Base-by-base conservation (phyloP, 2,329 filamentous ascomycete species). In the Fusarium transvaalense region DNA sequence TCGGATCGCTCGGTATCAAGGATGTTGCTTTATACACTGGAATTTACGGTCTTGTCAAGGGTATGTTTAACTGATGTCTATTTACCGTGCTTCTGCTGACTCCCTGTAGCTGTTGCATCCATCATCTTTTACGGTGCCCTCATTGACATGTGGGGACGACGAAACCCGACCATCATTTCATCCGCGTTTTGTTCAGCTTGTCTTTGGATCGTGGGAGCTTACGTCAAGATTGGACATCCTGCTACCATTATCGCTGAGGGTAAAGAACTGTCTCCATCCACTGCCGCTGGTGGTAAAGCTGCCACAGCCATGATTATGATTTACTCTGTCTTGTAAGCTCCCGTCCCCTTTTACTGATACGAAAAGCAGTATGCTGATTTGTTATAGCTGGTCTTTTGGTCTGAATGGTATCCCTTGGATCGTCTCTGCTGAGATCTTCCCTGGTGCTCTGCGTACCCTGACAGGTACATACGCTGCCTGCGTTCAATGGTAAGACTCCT, bases 221-320 rank as follows among this genome's bases (percentile, higher is more conserved):
- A 86, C 62, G 84, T 87, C 38, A 83, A 84, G 74, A 81, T 83
- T 45, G 82, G 82, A 3, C 82, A 85, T 48, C 84, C 85, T 0
- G 80, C 82, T 10, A 77, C 72, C 2, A 80, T 82, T 23, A 83
- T 85, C 39, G 77, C 74, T 1, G 78, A 78, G 3, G 84, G 84
- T 10, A 75, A 77, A 14, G 72, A 82, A 3, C 76, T 80, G 8
- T 82, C 82, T 1, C 74, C 79, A 9, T 81, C 80, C 0, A 82
- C 80, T 0, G 74, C 74, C 6, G 82, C 81, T 5, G 84, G 83
- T 58, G 85, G 85, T 0, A 82, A 84, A 59, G 80, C 85, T 15
- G 85, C 85, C 10, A 86, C 85, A 32, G 84, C 84, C 4, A 84
- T 84, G 72, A 82, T 87, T 25, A 87, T 86, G 77, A 76, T 87